A percentile compares a stretch with the other conserved stretches of the same genome.
Conservation (phyloP, 768 basidiomycete genomes). For the Holtermannia corniformis region DNA sequence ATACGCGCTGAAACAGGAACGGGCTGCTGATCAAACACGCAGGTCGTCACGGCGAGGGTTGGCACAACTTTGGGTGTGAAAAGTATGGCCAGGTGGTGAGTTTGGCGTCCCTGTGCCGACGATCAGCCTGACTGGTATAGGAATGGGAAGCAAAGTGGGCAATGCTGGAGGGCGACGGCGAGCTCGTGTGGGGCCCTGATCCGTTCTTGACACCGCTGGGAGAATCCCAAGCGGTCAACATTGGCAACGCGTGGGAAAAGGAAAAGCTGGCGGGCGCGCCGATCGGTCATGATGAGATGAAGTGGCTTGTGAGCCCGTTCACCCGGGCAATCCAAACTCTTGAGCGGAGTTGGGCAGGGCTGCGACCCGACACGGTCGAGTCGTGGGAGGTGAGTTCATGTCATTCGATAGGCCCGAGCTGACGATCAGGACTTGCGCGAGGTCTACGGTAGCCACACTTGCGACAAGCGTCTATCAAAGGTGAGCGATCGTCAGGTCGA, state of each 20-base stretch:
- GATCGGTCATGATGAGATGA: conserved; percentile 19
- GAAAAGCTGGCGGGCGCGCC: conserved; percentile 21
- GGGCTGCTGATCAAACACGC: conserved; percentile 2
- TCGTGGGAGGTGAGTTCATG: conserved; percentile 24
- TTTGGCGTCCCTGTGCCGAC: too few relatives aligned
- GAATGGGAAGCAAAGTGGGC: conserved; percentile 37
- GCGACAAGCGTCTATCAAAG: conserved; percentile 33
- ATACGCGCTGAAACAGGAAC: neutral
- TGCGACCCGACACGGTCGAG: conserved; percentile 28
- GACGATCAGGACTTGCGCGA: conserved; percentile 28
- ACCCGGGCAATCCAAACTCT: conserved; percentile 37
- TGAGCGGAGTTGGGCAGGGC: conserved; percentile 29
- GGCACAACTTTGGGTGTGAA: conserved; percentile 32
- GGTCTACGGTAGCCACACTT: conserved; percentile 39
- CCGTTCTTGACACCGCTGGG: conserved; percentile 36
- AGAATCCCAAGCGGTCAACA: conserved; percentile 27
- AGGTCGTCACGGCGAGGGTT: conserved; percentile 39
- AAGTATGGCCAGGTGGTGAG: conserved; percentile 35
- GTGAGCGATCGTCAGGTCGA: conserved; percentile 9
- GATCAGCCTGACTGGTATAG: conserved; percentile 9
- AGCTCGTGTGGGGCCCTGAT: conserved; percentile 39
- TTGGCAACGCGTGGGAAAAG: conserved; percentile 21
- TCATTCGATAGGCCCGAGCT: neutral
- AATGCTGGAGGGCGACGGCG: conserved; percentile 25
- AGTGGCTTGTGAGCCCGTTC: conserved; percentile 31